Evolutionary conservation across 345 rosid genomes (phyloP), one percentile per base, ranked within the genome.

Genomic region (Salix viminalis): DNA sequence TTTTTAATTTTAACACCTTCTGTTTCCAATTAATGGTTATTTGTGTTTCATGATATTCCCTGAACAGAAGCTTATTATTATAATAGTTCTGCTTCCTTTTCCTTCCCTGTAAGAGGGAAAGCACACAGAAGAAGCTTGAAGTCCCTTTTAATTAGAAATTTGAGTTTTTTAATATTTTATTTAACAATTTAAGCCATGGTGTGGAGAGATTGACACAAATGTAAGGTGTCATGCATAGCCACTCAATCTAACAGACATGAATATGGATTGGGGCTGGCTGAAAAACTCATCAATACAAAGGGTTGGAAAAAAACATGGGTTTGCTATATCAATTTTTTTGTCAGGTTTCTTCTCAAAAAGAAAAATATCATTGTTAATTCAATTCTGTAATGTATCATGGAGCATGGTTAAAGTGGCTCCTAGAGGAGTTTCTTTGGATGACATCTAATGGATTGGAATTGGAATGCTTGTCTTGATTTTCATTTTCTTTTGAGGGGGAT

Each of bases 1-100:
- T 30, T 66, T 18, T 36, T 4, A 36, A 8, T 24, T 66, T 66
- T 66, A 58, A 58, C 39, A 66, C 37, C 19, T 36, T 36, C 41
- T 18, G 46, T 34, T 19, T 37, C 41, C 12, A 32, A 44, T 66
- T 19, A 34, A 36, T 32, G 41, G 41, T 15, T 61, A 65, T 65
- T 75, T 48, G 69, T 67, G 39, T 52, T 10, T 62, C 70, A 41
- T 69, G 75, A 21, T 62, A 44, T 70, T 64, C 16, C 61, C 77
- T 74, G 65, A 4, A 36, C 54, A 34, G 23, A 72, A 26, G 44
- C 48, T 58, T 58, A 23, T 58, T n/a, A n/a, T 8, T 10, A 28
- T 32, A 21, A 24, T 8, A 37, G 42, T 30, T 44, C 19, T n/a
- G 23, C 65, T 34, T 65, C 41, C 15, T 52, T 75, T 80, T 75